Conservation (phyloP, 768 basidiomycete genomes). For the Exsudoporus frostii region DNA sequence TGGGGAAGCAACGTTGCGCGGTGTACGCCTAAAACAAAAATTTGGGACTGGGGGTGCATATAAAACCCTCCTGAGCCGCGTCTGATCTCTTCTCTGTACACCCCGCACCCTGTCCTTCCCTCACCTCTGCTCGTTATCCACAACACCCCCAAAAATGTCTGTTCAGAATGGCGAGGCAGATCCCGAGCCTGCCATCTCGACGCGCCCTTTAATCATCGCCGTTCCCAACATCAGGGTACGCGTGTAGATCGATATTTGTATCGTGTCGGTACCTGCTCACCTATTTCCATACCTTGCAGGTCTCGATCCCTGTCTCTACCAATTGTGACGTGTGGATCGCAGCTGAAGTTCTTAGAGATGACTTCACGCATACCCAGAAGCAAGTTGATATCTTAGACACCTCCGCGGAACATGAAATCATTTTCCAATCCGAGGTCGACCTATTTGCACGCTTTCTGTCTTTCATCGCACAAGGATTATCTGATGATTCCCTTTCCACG, state of each 20-base stretch:
- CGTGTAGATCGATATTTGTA: slow-evolving; percentile 9
- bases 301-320: slow-evolving; percentile 88
- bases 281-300: slow-evolving; percentile 36
- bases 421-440: slow-evolving; percentile 67
- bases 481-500: slow-evolving; percentile 50
- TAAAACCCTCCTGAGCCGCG: slow-evolving; percentile 13
- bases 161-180: slow-evolving; percentile 29
- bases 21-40: slow-evolving; percentile 25
- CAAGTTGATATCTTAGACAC: slow-evolving; percentile 56
- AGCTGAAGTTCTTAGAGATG: slow-evolving; percentile 88
- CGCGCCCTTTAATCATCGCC: slow-evolving; percentile 35
- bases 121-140: slow-evolving; percentile 2
- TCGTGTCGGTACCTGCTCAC: slow-evolving; percentile 4
- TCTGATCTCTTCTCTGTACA: slow-evolving; percentile 6
- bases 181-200: slow-evolving; percentile 30
- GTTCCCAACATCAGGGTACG: slow-evolving; percentile 35
- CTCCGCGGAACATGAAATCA: slow-evolving; percentile 48
- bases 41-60: slow-evolving; percentile 33
- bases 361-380: slow-evolving; percentile 68
- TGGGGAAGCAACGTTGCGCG: slow-evolving; percentile 21
- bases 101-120: neutral
- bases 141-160: slow-evolving; percentile 30
- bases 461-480: slow-evolving; percentile 64
- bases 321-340: slow-evolving; percentile 82
- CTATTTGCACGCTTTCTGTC: slow-evolving; percentile 81